Evolutionary conservation across 1,284 basidiomycete genomes (phyloP).

Genomic region (Inonotus obliquus): DNA sequence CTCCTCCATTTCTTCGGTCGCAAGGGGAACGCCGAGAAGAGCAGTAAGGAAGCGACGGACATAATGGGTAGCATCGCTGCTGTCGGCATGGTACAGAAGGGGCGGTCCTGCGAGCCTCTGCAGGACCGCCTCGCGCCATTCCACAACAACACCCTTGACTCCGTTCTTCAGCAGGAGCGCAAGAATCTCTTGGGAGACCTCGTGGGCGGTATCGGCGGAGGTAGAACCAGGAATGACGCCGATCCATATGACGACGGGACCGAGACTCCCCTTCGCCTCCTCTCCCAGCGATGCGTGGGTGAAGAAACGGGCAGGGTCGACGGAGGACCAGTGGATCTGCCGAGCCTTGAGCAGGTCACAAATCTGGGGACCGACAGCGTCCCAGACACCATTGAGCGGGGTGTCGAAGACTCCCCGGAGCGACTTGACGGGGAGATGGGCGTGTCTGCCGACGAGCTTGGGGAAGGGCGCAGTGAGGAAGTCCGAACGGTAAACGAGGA

Average conservation of each 20-base stretch:
- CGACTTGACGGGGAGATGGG: conserved; percentile 33
- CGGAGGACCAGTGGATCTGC: too few relatives aligned
- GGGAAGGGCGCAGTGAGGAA: conserved; percentile 30
- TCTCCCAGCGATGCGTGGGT: too few relatives aligned
- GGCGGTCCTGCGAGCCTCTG: conserved; percentile 24
- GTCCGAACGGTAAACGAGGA: conserved; percentile 39
- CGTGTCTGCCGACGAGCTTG: conserved; percentile 30
- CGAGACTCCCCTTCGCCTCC: too few relatives aligned
- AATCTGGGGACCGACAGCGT: too few relatives aligned
- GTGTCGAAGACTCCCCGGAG: too few relatives aligned
- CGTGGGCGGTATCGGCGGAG: conserved; percentile 32
- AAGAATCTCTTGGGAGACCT: conserved; percentile 36
- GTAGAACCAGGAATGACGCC: conserved; percentile 33
- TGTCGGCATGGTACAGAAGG: conserved; percentile 24
- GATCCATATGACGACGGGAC: conserved; percentile 40
- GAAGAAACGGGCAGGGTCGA: too few relatives aligned
- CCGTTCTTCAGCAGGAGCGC: conserved; percentile 29
- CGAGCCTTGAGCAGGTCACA: too few relatives aligned
- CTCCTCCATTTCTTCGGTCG: conserved; percentile 26
- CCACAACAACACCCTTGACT: conserved; percentile 33
- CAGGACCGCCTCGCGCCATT: conserved; percentile 34
- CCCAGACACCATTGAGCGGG: too few relatives aligned
- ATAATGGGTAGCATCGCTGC: conserved; percentile 27
- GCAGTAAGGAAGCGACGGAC: conserved; percentile 30
- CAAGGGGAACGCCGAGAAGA: conserved; percentile 30